Evolutionary conservation across 441 rosid species (phyloP).

Genomic region (Mallotus repandus): DNA sequence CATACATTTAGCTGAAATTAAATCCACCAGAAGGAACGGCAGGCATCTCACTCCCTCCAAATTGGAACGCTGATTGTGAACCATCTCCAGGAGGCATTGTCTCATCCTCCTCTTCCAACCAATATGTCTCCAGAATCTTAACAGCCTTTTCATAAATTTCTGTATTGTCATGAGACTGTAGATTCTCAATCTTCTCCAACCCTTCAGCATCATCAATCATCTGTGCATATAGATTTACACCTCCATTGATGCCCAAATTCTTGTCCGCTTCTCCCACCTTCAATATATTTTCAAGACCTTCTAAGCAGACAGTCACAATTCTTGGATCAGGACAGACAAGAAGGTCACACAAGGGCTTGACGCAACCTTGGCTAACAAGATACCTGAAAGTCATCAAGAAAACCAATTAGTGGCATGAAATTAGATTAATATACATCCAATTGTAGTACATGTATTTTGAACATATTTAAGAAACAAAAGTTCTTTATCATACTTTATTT

Average conservation of each 20-base stretch:
- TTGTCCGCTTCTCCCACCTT: conserved; percentile 86
- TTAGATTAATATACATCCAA: background rate
- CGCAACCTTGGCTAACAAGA: conserved; percentile 72
- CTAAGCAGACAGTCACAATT: conserved; percentile 77
- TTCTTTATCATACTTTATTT: conserved; percentile 58
- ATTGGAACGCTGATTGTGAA: conserved; percentile 54
- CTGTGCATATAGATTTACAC: conserved; percentile 64
- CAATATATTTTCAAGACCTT: conserved; percentile 83
- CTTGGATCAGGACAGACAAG: conserved; percentile 84
- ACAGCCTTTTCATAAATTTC: conserved; percentile 84
- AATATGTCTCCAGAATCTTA: conserved; percentile 75
- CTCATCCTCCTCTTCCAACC: conserved; percentile 84
- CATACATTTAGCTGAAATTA: conserved; percentile 59
- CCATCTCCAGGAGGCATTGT: conserved; percentile 62
- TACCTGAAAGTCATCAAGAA: conserved; percentile 34
- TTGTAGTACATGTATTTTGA: background rate
- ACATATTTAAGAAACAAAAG: background rate
- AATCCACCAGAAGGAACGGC: conserved; percentile 78
- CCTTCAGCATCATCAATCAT: conserved; percentile 84
- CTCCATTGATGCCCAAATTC: conserved; percentile 50
- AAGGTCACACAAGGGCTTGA: conserved; percentile 93
- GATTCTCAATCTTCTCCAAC: conserved; percentile 70
- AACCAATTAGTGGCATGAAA: background rate
- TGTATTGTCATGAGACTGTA: conserved; percentile 69
- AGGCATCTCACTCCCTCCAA: conserved; percentile 59